Percentiles rank a stretch among this genome's conserved stretches.
Conservation (phyloP, 306 rosid genomes). For the Abrus pulchellus region DNA sequence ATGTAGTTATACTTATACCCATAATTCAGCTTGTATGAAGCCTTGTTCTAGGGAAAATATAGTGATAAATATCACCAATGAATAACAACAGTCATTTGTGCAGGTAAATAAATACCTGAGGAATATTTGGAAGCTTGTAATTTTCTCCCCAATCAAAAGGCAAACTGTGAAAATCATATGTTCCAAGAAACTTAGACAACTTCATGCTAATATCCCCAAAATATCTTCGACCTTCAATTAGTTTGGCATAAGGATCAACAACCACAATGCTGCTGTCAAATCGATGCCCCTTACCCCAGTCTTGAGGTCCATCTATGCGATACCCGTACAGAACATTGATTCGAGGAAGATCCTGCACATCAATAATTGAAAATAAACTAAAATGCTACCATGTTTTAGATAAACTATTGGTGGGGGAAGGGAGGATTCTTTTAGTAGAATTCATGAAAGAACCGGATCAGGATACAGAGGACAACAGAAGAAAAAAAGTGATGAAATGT, state of each 20-base stretch:
- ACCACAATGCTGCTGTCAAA: constrained; percentile 83
- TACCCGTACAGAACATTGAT: constrained; percentile 87
- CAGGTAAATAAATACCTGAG: constrained; percentile 72
- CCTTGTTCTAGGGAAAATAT: constrained; percentile 35
- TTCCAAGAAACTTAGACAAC: constrained; percentile 77
- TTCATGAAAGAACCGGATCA: not conserved
- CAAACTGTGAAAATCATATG: constrained; percentile 81
- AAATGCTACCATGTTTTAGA: not conserved
- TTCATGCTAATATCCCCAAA: constrained; percentile 78
- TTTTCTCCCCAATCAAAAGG: constrained; percentile 96
- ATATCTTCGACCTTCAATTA: constrained; percentile 84
- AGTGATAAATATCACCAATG: constrained; percentile 37
- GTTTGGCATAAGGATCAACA: constrained; percentile 93
- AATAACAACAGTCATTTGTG: constrained; percentile 34
- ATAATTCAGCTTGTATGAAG: constrained; percentile 41
- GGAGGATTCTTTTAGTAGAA: not conserved
- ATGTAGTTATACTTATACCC: constrained; percentile 26
- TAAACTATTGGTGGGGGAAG: not conserved
- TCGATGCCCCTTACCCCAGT: constrained; percentile 88
- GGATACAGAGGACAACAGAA: not conserved
- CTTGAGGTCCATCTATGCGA: constrained; percentile 82
- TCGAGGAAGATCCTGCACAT: constrained; percentile 76
- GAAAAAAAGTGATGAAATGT: not conserved
- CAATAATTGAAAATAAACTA: constrained; percentile 15
- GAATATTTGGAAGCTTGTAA: constrained; percentile 86